Conservation (phyloP, 805 yeast species). For the Hanseniaspora pseudoguilliermondii region DNA sequence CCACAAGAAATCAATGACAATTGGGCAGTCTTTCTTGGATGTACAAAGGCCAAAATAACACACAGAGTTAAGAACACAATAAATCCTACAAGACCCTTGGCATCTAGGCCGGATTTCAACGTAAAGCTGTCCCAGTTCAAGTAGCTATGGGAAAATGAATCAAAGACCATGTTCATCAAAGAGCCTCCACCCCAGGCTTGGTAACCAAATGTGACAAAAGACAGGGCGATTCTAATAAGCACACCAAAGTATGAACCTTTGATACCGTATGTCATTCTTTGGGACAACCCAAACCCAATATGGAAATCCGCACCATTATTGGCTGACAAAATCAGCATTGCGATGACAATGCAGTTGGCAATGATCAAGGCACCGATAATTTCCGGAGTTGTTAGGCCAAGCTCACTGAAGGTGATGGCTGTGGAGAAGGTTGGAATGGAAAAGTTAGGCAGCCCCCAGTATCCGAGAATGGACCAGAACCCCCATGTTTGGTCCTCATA, state of each 20-base stretch:
- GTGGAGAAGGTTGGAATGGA: constrained; percentile 30
- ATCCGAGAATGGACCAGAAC: constrained; percentile 25
- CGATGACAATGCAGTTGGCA: constrained; percentile 17
- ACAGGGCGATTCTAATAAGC: constrained; percentile 28
- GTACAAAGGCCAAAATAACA: constrained; percentile 22
- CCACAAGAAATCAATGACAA: constrained; percentile 21
- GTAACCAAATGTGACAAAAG: constrained; percentile 32
- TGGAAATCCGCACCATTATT: constrained; percentile 26
- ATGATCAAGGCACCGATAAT: constrained; percentile 24
- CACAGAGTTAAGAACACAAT: constrained; percentile 29
- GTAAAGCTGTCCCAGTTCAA: constrained; percentile 21
- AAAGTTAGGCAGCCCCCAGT: constrained; percentile 30
- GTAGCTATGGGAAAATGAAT: constrained; percentile 20
- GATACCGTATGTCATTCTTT: constrained; percentile 30
- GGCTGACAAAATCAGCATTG: constrained; percentile 21
- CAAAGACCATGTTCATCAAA: constrained; percentile 26
- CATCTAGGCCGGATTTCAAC: constrained; percentile 28
- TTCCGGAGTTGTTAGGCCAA: constrained; percentile 23
- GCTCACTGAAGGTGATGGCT: constrained; percentile 23
- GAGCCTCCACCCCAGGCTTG: constrained; percentile 30
- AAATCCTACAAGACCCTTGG: constrained; percentile 31
- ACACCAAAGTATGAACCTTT: constrained; percentile 27
- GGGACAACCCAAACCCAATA: constrained; percentile 30
- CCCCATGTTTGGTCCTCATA: constrained; percentile 29
- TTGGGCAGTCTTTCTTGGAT: constrained; percentile 25